phyloP scores from a whole-genome alignment of 2,329 filamentous ascomycete species.

The Monilinia polystroma region DNA sequence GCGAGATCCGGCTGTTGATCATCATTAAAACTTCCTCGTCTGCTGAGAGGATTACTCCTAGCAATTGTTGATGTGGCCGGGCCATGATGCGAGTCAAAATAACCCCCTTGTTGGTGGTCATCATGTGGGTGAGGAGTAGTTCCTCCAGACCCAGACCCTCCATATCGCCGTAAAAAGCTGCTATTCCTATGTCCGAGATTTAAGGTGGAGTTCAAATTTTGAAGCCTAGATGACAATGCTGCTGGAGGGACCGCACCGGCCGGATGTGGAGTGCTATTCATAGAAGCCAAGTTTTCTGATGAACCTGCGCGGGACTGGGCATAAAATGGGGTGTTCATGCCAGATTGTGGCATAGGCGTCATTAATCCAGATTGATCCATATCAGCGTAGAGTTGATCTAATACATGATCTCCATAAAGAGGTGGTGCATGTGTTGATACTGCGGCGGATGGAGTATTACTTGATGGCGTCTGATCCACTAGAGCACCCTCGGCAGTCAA shows the following conservation, averaged over 20 bases:
- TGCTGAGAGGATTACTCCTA: slow-evolving; percentile 44
- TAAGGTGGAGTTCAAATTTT: slow-evolving; percentile 67
- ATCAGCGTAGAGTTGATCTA: slow-evolving; percentile 89
- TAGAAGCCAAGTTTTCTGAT: slow-evolving; percentile 70
- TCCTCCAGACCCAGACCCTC: slow-evolving; percentile 39
- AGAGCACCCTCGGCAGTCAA: slow-evolving; percentile 86
- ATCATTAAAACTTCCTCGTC: slow-evolving; percentile 42
- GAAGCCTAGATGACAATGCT: slow-evolving; percentile 63
- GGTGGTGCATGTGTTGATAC: slow-evolving; percentile 74
- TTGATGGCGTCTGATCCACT: slow-evolving; percentile 56
- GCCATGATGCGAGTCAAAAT: slow-evolving; percentile 31
- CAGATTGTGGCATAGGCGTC: slow-evolving; percentile 68
- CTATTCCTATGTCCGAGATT: slow-evolving; percentile 50
- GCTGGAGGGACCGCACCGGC: slow-evolving; percentile 50
- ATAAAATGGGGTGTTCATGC: slow-evolving; percentile 78
- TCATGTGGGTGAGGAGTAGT: slow-evolving; percentile 36
- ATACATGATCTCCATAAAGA: slow-evolving; percentile 82
- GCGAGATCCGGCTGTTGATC: slow-evolving; percentile 43
- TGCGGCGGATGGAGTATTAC: slow-evolving; percentile 47
- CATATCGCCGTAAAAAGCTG: slow-evolving; percentile 37
- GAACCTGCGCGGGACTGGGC: slow-evolving; percentile 73
- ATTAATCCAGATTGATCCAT: slow-evolving; percentile 80
- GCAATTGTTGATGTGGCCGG: slow-evolving; percentile 24
- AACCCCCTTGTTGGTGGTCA: slow-evolving; percentile 24
- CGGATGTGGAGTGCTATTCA: slow-evolving; percentile 49